Evolutionary conservation across 2,329 filamentous ascomycete genomes (phyloP), one percentile per base, ranked within the genome.

Genomic region (Aureobasidium sp.): DNA sequence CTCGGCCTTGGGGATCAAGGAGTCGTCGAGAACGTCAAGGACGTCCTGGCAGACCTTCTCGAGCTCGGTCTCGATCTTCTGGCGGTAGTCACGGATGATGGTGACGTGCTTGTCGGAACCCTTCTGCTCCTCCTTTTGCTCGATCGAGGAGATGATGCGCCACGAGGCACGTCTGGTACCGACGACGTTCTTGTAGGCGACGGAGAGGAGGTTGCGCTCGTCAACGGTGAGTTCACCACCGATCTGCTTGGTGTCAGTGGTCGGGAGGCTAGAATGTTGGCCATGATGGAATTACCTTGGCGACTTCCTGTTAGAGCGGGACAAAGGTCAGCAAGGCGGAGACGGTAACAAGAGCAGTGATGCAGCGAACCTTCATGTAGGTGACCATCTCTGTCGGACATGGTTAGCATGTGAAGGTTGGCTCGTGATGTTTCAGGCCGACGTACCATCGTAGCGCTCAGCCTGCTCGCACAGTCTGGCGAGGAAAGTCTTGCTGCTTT

Each of bases 41-140:
- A 96, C 89, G 78, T 97, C 91, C 78, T 96, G 84, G 83, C 91
- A 97, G 75, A 96, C 89, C 79, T 90, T 88, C 83, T 93, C 91
- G 66, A 97, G 85, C 80, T 97, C 91, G 67, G 79, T 80, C 83
- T 97, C 91, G 68, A 97, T 97, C 87, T 96, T 96, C 78, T 90
- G 84, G 70, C 91, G 91, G 81, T 97, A 97, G 60, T 95, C 90
- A 72, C 88, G 87, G 78, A 97, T 97, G 75, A 88, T 90, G 66
- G 78, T 72, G 68, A 96, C 89, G 75, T 97, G 91, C 81, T 93
- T 91, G 69, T 94, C 89, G 63, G 86, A 89, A 70, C 91, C 91
- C 84, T 96, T 97, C 71, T 90, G 93, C 79, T 97, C 91, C 80
- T 97, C 91, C 85, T 97, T 97, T 78, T 97, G 91, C 80, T 97